Conservation (phyloP, 1,284 basidiomycete genomes). For the Hymenochaete sp. region DNA sequence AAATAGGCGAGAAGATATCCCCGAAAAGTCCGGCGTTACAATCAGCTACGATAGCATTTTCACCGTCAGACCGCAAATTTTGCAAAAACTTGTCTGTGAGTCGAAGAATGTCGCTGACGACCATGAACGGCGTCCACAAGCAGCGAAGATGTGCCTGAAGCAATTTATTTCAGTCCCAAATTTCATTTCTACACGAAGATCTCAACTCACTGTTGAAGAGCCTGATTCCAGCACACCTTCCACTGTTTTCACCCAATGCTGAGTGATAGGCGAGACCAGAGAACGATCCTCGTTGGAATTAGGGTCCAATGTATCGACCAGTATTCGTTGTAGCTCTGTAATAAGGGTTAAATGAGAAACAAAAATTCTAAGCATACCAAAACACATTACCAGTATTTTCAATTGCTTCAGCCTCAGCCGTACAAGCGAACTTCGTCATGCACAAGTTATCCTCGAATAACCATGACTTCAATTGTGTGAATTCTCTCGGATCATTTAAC, state of each 20-base stretch:
- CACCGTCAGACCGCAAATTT: neutral
- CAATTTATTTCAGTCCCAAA: too few relatives aligned
- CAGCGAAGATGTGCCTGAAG: neutral
- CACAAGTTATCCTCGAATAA: too few relatives aligned
- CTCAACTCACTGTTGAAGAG: too few relatives aligned
- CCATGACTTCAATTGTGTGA: too few relatives aligned
- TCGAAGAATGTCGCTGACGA: slow-evolving; percentile 2
- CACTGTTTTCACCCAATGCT: slow-evolving; percentile 24
- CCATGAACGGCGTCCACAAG: slow-evolving; percentile 14
- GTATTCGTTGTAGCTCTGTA: slow-evolving; percentile 27
- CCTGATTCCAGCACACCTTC: neutral
- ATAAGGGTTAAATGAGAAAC: too few relatives aligned
- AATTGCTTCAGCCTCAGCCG: too few relatives aligned
- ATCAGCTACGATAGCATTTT: neutral
- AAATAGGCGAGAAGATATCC: slow-evolving; percentile 1
- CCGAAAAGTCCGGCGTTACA: neutral
- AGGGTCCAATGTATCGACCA: slow-evolving; percentile 23
- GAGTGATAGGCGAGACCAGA: slow-evolving; percentile 25
- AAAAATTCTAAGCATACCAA: too few relatives aligned
- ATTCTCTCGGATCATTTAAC: too few relatives aligned
- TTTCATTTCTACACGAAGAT: too few relatives aligned
- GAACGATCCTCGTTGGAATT: slow-evolving; percentile 22
- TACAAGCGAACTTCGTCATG: too few relatives aligned
- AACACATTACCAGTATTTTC: too few relatives aligned
- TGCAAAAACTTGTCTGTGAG: slow-evolving; percentile 2